A percentile compares a stretch with the other conserved stretches of the same genome.
Evolutionary conservation across 2,329 filamentous ascomycete species (phyloP).

Genomic region (Botrytis hyacinthi): DNA sequence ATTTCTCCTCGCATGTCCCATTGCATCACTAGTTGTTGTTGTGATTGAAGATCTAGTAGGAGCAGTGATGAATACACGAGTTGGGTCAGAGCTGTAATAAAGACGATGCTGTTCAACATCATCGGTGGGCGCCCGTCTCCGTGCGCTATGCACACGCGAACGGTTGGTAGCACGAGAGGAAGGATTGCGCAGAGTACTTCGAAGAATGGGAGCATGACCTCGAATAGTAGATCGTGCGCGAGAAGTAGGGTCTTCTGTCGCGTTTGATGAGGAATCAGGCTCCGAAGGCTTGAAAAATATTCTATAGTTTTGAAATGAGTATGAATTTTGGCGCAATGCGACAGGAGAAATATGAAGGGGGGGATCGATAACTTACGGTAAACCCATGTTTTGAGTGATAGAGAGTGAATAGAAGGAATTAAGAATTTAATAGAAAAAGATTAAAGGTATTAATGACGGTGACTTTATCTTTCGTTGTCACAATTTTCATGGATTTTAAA

Average conservation of each 20-base stretch:
- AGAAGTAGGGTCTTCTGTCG: slow-evolving; percentile 34
- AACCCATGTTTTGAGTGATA: slow-evolving; percentile 34
- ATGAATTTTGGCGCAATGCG: slow-evolving; percentile 15
- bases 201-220: slow-evolving; percentile 22
- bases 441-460: slow-evolving; percentile 25
- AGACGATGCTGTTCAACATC: not conserved
- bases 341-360: slow-evolving; percentile 18
- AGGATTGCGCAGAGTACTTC: not conserved
- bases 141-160: too few species aligned
- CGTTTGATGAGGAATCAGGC: slow-evolving; percentile 33
- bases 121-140: not conserved
- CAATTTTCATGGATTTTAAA: slow-evolving; percentile 23
- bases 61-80: not conserved
- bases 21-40: not conserved
- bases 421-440: not conserved
- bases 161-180: not conserved
- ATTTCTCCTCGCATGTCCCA: not conserved
- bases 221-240: slow-evolving; percentile 37
- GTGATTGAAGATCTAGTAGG: not conserved
- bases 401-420: not conserved
- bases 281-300: slow-evolving; percentile 37
- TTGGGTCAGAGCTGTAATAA: not conserved
- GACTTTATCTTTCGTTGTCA: slow-evolving; percentile 23
- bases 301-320: slow-evolving; percentile 31
- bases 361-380: slow-evolving; percentile 36